Percentiles rank a stretch among this genome's conserved stretches.
Evolutionary conservation across 1,139 yeast species (phyloP).

Genomic region (Yamadazyma blattariae): DNA sequence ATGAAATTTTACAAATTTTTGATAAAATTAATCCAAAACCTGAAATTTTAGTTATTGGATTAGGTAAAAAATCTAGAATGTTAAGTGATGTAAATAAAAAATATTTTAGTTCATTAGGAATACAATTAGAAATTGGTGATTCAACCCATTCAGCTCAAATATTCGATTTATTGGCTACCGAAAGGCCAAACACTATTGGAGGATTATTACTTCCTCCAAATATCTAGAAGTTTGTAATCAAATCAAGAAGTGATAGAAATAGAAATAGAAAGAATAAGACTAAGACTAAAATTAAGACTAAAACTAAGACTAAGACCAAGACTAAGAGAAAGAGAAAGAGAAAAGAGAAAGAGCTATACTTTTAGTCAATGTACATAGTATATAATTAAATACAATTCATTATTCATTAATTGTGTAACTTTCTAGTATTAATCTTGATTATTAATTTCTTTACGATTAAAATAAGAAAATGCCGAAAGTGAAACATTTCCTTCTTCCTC

Average conservation of each 20-base stretch:
- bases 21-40: constrained; percentile 71
- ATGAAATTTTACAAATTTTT: constrained; percentile 46
- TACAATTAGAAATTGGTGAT: constrained; percentile 66
- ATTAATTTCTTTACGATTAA: constrained; percentile 9
- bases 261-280: no score
- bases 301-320: no score
- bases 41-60: constrained; percentile 68
- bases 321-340: no score
- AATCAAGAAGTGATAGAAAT: no score
- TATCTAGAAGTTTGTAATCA: no score
- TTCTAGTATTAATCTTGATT: no score
- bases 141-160: constrained; percentile 67
- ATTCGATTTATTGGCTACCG: constrained; percentile 76
- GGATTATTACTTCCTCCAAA: constrained; percentile 73
- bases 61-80: constrained; percentile 63
- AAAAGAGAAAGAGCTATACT: no score
- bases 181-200: constrained; percentile 68
- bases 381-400: constrained; percentile 3
- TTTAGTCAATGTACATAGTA: no score
- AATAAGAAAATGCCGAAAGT: constrained; percentile 15
- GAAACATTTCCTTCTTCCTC: constrained; percentile 12
- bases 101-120: constrained; percentile 55
- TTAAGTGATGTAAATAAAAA: constrained; percentile 53
- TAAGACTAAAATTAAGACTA: no score
- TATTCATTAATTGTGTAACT: no score